Evolutionary conservation across 148 eudicot genomes (phyloP).

Genomic region (Spergularia bocconei): DNA sequence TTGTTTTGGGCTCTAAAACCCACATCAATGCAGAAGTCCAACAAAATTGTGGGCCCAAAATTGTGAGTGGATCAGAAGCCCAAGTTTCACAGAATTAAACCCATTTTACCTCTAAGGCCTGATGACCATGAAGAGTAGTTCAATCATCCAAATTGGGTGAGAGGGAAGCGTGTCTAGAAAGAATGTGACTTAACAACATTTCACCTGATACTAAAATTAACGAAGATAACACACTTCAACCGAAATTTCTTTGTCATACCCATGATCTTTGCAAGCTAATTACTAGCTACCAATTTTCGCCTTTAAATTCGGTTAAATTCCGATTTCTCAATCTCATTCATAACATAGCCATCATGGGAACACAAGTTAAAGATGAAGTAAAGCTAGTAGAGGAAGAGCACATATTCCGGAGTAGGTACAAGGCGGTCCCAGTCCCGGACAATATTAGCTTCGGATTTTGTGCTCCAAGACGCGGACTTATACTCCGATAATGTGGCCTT

Average conservation of each 20-base stretch:
- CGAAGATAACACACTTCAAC: background rate
- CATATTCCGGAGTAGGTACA: constrained; percentile 59
- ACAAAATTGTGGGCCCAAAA: no score
- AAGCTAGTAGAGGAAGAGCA: constrained; percentile 37
- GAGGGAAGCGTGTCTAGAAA: background rate
- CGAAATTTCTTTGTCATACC: constrained; percentile 3
- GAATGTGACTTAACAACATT: constrained; percentile 34
- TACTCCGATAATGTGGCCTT: constrained; percentile 74
- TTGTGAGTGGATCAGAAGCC: no score
- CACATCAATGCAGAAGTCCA: no score
- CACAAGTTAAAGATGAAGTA: constrained; percentile 14
- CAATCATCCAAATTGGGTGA: background rate
- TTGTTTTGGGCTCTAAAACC: no score
- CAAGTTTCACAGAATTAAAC: no score
- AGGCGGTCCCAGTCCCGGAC: constrained; percentile 56
- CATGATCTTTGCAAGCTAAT: constrained; percentile 30
- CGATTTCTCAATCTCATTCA: background rate
- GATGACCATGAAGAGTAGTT: background rate
- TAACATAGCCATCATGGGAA: constrained; percentile 35
- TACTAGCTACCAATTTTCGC: constrained; percentile 2
- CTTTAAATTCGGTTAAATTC: constrained; percentile 15
- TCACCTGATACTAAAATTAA: constrained; percentile 6
- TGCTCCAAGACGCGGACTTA: constrained; percentile 58
- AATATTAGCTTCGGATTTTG: constrained; percentile 69
- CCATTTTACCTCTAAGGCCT: no score